Evolutionary conservation across 140 eudicot genomes (phyloP).

Genomic region (Cichorium intybus): DNA sequence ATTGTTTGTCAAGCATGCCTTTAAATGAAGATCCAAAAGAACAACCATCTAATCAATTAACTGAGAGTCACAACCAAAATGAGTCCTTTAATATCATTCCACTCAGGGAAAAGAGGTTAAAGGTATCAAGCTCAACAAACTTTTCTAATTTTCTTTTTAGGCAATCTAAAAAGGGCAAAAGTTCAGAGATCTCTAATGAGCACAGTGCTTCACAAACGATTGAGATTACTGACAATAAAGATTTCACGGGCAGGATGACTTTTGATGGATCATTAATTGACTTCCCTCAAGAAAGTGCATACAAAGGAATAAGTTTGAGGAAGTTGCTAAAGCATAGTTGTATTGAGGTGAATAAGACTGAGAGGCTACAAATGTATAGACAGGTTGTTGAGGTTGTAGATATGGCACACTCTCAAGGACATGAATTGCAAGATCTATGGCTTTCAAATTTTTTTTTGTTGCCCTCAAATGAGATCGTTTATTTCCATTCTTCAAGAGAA

Average conservation of each 20-base stretch:
- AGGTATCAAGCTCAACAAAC: background rate
- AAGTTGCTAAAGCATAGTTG: slow-evolving; percentile 9
- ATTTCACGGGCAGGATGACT: too few species aligned
- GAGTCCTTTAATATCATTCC: too few species aligned
- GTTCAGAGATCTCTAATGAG: background rate
- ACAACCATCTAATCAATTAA: background rate
- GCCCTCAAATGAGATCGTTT: background rate
- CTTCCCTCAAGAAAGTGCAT: too few species aligned
- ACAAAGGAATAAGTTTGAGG: slow-evolving; percentile 1
- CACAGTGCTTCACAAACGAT: too few species aligned
- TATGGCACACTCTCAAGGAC: background rate
- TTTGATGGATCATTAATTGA: background rate
- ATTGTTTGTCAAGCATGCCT: background rate
- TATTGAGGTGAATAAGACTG: slow-evolving; percentile 22
- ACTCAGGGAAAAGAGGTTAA: background rate
- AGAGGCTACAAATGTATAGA: background rate
- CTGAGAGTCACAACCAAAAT: background rate
- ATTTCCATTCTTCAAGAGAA: background rate
- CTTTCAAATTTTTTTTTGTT: background rate
- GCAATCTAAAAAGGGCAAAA: background rate
- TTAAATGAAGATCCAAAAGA: background rate
- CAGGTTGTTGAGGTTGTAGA: background rate
- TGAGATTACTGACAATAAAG: too few species aligned
- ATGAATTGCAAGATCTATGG: background rate
- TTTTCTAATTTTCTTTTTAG: background rate